Evolutionary conservation across 140 eudicot species (phyloP), one percentile per base, ranked within the genome.

Genomic region (Erigeron philadelphicus): DNA sequence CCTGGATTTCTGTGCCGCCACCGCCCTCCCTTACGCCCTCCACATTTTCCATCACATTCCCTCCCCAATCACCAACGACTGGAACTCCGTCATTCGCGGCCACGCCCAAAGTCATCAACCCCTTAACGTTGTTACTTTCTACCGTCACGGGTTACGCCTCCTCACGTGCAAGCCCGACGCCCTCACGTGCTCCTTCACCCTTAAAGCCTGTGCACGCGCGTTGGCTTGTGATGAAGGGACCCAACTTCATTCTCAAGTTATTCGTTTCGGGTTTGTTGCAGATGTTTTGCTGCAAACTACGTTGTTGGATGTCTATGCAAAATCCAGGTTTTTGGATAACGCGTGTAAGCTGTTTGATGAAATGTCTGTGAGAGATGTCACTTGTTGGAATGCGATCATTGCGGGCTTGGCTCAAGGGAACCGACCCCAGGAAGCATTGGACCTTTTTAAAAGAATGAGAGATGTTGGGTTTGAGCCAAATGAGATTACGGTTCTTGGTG

Each of bases 31-130:
- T 16, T 87, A 83, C 88, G 88, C 93, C 74, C 18, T 64, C 75
- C 66, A 64, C 57, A 53, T 86, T 68, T 85, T 88, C 86, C 79
- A 53, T n/a, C 76, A 16, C 64, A 46, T 84, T 38, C 42, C 82
- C 6, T 64, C 10, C 64, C 96, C 97, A 4, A 53, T 47, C 53
- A 88, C 89, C 15, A 88, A 91, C 13, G 97, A 91, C 76, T 92
- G 89, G 95, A 92, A 92, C 84, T 95, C 98, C 76, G 35, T 92
- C 66, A 81, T 92, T 38, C 96, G 98, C 8, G 95, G 96, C 76
- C 84, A 60, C 43, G 87, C 95, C 9, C 79, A 70, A 55, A 82
- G 82, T 72, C 73, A 68, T 45, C 77, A 76, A 21, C 96, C 98
- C 7, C 31, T 74, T 59, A 16, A 68, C 52, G 98, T 95, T 43